These are phyloP conservation scores for Penicillium griseofulvum DNA, from an alignment of 2,329 filamentous ascomycete genomes.

Conservation along the genomic window DNA sequence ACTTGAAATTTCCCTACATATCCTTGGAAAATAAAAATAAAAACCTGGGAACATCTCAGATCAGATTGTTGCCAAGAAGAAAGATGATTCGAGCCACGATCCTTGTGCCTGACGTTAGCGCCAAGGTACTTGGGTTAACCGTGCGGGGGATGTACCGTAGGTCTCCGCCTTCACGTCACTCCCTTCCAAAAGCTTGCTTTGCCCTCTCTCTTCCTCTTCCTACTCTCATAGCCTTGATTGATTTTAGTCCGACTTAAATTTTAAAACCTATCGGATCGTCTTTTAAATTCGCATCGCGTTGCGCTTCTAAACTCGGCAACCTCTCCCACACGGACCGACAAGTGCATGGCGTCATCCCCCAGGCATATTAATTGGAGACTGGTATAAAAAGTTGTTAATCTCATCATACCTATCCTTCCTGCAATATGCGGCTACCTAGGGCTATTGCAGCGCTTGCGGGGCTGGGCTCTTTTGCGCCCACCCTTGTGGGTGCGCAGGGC, in stretches of 20 bases:
- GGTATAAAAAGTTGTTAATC: background rate
- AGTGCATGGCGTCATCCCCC: constrained; percentile 9
- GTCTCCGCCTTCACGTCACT: constrained; percentile 18
- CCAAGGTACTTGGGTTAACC: constrained; percentile 1
- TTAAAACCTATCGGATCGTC: background rate
- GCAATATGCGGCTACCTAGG: constrained; percentile 33
- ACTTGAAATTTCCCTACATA: background rate
- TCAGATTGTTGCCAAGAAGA: background rate
- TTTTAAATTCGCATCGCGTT: background rate
- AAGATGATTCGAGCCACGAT: background rate
- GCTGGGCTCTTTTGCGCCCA: constrained; percentile 28
- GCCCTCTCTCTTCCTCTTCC: background rate
- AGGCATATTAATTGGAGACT: background rate
- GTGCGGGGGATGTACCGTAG: constrained; percentile 11
- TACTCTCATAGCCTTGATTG: background rate
- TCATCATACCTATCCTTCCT: background rate
- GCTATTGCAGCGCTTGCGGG: constrained; percentile 26
- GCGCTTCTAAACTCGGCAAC: constrained; percentile 1
- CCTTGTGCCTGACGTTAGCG: constrained; percentile 20
- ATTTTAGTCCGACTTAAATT: background rate
- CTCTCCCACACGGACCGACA: constrained; percentile 10
- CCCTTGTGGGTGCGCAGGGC: constrained; percentile 30
- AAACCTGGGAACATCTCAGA: background rate
- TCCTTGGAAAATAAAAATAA: no score
- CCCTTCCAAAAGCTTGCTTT: constrained; percentile 4